Evolutionary conservation across 495 filamentous ascomycete species (phyloP), one percentile per base, ranked within the genome.

Genomic region (Hyphodiscus hymeniophilus): DNA sequence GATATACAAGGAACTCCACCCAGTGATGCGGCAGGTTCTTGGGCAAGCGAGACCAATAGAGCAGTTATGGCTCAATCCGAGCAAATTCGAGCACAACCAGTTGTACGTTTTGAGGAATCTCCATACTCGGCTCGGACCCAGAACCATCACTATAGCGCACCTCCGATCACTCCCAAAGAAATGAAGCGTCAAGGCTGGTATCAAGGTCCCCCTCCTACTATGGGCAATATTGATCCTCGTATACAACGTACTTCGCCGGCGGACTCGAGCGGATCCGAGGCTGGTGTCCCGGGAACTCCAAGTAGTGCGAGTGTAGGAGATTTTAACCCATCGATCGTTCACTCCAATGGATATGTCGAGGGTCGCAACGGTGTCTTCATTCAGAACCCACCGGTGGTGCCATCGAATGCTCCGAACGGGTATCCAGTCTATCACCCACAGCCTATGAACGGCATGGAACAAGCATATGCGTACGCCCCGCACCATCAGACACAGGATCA

Each of bases 261-360:
- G 52, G 82, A 83, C 62, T 86, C 82, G 0, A 83, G 80, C 51
- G 81, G 80, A 57, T 84, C 79, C 56, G 82, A 86, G 50, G 79
- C 81, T 22, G 78, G 45, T 8, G 42, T 55, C 21, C 54, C 54
- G 1, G 47, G 45, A 3, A 57, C 58, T 2, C 54, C 54, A 23
- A 47, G 45, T 30, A 38, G 31, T 38, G 40, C 53, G 1, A 28
- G 28, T 17, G 23, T 42, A 1, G 33, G 33, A 13, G 57, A 60
- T 30, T 20, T 39, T n/a, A 50, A 56, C 26, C 57, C 57, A 1
- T 16, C 40, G 4, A 60, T 60, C 17, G 46, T 60, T 11, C 57
- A 54, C 32, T 32, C 58, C 1, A 55, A 52, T 47, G 58, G 54
- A 18, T 55, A 46, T 39, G 41, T 57, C 7, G 54, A 60, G 26